Evolutionary conservation across 2,329 filamentous ascomycete genomes (phyloP), one percentile per base, ranked within the genome.

Genomic region (Penicillium fuscoglaucum): DNA sequence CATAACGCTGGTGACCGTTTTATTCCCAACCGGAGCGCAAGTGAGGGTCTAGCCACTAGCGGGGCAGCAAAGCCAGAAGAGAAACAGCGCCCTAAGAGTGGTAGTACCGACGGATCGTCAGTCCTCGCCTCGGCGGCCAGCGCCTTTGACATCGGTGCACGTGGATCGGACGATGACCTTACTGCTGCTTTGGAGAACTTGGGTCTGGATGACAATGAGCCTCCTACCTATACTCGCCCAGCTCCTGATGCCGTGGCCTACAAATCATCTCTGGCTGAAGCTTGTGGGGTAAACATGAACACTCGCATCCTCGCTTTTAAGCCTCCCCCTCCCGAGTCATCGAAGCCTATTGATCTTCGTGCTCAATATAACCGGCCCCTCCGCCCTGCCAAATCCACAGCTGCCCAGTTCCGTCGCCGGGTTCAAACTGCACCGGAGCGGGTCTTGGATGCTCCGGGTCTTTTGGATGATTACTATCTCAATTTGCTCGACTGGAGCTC

Each of bases 401-500:
- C 91, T 49, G 91, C 93, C 33, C 92, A 97, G 76, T 92, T 92
- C 78, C 88, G 93, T 65, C 90, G 95, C 63, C 90, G 93, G 69
- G 91, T 99, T 59, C 90, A 95, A 53, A 97, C 95, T 8, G 92
- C 93, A 13, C 95, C 95, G 12, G 95, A 99, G 79, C 90, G 95
- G 64, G 95, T 99, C 15, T 86, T 99, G 28, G 95, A 99, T 77
- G 95, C 95, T 5, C 95, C 95, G 6, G 95, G 93, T 56, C 86
- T 99, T 53, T 90, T 98, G 61, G 95, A 99, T 71, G 95, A 99
- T 80, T 99, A 98, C 84, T 99, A 99, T 77, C 89, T 99, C 69
- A 99, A 99, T 82, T 84, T 99, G 40, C 87, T 99, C 28, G 95
- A 99, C 81, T 99, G 95, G 95, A 96, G 93, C 73, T 95, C 92